Conservation (phyloP, 108 stramenopile species). For the Aurantiochytrium sp. region DNA sequence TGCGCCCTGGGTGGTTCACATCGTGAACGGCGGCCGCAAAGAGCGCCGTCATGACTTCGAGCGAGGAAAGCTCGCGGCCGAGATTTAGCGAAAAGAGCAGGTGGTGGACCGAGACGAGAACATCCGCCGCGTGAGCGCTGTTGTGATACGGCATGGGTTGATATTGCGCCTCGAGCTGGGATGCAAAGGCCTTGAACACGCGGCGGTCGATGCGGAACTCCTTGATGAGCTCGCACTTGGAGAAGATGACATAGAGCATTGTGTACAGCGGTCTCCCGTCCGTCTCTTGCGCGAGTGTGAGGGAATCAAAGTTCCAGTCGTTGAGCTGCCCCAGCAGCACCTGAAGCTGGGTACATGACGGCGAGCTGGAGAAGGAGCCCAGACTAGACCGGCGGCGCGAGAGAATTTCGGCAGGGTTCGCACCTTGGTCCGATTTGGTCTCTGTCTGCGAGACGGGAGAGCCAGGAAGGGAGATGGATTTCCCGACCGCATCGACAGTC, state of each 20-base stretch:
- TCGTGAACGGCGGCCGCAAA: constrained; percentile 58
- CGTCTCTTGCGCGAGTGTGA: background rate
- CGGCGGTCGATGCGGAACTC: constrained; percentile 1
- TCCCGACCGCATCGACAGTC: no score
- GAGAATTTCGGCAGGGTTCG: no score
- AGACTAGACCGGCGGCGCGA: background rate
- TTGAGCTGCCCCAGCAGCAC: background rate
- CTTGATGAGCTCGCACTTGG: constrained; percentile 11
- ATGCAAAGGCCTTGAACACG: background rate
- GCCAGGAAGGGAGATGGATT: background rate
- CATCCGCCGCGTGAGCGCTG: constrained; percentile 51
- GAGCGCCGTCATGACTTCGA: constrained; percentile 44
- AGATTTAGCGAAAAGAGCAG: constrained; percentile 36
- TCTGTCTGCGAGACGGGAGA: background rate
- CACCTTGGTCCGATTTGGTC: background rate
- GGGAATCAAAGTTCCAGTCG: constrained; percentile 2
- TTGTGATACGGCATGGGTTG: constrained; percentile 48
- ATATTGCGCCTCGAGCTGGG: background rate
- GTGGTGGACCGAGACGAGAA: constrained; percentile 46
- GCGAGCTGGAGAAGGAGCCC: background rate
- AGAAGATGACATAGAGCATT: background rate
- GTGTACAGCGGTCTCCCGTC: background rate
- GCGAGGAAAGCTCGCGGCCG: background rate
- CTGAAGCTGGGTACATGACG: background rate
- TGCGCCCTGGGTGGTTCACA: constrained; percentile 61